Percentiles rank a stretch among this genome's conserved stretches.
These are phyloP conservation scores for Aspergillus amoenus DNA, from an alignment of 2,329 filamentous ascomycete species.

Conservation along the genomic window DNA sequence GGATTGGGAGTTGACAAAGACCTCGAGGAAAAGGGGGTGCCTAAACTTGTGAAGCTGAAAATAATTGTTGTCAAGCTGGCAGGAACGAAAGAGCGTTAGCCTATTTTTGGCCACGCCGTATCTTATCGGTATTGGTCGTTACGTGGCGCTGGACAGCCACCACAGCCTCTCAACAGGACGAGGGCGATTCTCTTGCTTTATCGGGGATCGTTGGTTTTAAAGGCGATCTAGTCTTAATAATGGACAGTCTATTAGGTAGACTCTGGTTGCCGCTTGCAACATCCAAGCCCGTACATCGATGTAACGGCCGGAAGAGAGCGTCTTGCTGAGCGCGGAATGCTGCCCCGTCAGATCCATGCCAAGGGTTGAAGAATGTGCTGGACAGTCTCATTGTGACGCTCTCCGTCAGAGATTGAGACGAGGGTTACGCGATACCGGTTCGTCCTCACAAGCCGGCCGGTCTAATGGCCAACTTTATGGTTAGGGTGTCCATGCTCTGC, in stretches of 20 bases:
- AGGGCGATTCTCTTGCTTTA: neutral
- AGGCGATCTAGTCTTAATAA: neutral
- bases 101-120: slow-evolving; percentile 5
- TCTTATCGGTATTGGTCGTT: slow-evolving; percentile 2
- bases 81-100: slow-evolving; percentile 12
- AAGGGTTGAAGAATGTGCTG: neutral
- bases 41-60: neutral
- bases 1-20: neutral
- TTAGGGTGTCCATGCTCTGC: neutral
- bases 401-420: neutral
- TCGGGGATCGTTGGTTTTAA: neutral
- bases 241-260: neutral
- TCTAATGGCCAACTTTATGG: neutral
- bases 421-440: neutral
- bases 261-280: neutral
- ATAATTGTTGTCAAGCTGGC: slow-evolving; percentile 18
- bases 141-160: neutral
- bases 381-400: neutral
- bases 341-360: neutral
- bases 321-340: slow-evolving; percentile 5
- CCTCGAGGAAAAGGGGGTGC: slow-evolving; percentile 9
- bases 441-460: neutral
- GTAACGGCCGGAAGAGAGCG: slow-evolving; percentile 3
- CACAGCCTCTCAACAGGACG: neutral
- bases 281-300: neutral